Evolutionary conservation across 2,329 filamentous ascomycete species (phyloP), one percentile per base, ranked within the genome.

Genomic region (Xylaria polymorpha): DNA sequence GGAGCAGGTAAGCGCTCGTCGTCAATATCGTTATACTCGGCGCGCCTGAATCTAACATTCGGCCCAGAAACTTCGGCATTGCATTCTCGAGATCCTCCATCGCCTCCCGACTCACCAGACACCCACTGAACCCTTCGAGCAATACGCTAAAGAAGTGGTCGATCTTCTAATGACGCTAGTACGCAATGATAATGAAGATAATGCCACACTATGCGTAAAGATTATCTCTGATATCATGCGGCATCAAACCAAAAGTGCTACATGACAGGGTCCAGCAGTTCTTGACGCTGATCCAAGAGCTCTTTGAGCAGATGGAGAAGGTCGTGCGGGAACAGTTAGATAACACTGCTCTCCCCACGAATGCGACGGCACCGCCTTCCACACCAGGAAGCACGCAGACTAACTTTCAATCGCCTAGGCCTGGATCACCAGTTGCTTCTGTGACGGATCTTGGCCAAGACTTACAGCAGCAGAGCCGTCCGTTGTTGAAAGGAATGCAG

Each of bases 181-280:
- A 68, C 90, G 91, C 74, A 91, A 90, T 50, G 96, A 99, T 81
- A 99, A 99, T 76, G 96, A 99, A 82, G 96, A 99, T 72, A 99
- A 99, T 85, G 96, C 95, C 1, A 94, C 97, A n/a, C 84, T 99
- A 71, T 98, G 95, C 79, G 94, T 99, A 83, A 99, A 99, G 85
- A 97, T 95, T 15, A 94, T 97, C 61, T 98, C 97, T 84, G 96
- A 99, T 78, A 91, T 98, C 72, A 94, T 97, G 86, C 91, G 96
- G 58, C 94, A 97, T 78, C 95, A 98, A 98, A 81, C 89, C 91
- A 66, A 97, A 95, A 82, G 90, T 91, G 32, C 89, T 98, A 8
- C 81, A 82, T 50, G 86, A 88, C 67, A 94, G 93, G 78, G 94
- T 98, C 3, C 95, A 98, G 80, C 87, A 90, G 2, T 99, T 99